These are phyloP conservation scores for Penicillium flavigenum DNA, from an alignment of 495 filamentous ascomycete genomes.

Conservation along the genomic window DNA sequence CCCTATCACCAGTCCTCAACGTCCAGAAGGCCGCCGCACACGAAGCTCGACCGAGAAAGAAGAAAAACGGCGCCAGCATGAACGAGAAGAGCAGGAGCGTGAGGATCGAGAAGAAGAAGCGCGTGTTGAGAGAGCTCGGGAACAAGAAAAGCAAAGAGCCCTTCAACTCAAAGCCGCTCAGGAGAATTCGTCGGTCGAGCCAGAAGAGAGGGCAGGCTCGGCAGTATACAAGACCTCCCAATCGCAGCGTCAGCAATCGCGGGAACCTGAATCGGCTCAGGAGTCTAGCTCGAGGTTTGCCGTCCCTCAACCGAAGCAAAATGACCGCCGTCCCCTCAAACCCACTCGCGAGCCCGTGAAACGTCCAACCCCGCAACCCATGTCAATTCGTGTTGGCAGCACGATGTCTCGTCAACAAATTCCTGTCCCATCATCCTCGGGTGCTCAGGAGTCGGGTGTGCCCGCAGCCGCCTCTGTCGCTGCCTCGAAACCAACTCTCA, in stretches of 20 bases:
- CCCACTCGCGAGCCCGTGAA: slow-evolving; percentile 64
- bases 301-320: slow-evolving; percentile 51
- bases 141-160: slow-evolving; percentile 61
- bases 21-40: slow-evolving; percentile 57
- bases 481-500: slow-evolving; percentile 48
- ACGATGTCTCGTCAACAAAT: slow-evolving; percentile 68
- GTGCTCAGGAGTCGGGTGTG: slow-evolving; percentile 56
- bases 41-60: slow-evolving; percentile 73
- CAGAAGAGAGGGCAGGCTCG: slow-evolving; percentile 41
- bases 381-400: slow-evolving; percentile 73
- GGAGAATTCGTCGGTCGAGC: slow-evolving; percentile 35
- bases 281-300: slow-evolving; percentile 41
- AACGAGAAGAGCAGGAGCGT: slow-evolving; percentile 49
- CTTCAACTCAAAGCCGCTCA: slow-evolving; percentile 39
- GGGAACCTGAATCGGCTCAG: slow-evolving; percentile 31
- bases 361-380: slow-evolving; percentile 72
- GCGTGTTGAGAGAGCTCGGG: slow-evolving; percentile 60
- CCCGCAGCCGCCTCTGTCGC: slow-evolving; percentile 45
- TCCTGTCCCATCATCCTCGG: slow-evolving; percentile 61
- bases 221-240: slow-evolving; percentile 45
- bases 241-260: slow-evolving; percentile 50
- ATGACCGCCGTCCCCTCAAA: slow-evolving; percentile 64
- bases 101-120: slow-evolving; percentile 59
- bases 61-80: slow-evolving; percentile 63
- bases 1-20: slow-evolving; percentile 32